phyloP scores from a whole-genome alignment of 495 filamentous ascomycete genomes.

The Clavariopsis aquatica region DNA sequence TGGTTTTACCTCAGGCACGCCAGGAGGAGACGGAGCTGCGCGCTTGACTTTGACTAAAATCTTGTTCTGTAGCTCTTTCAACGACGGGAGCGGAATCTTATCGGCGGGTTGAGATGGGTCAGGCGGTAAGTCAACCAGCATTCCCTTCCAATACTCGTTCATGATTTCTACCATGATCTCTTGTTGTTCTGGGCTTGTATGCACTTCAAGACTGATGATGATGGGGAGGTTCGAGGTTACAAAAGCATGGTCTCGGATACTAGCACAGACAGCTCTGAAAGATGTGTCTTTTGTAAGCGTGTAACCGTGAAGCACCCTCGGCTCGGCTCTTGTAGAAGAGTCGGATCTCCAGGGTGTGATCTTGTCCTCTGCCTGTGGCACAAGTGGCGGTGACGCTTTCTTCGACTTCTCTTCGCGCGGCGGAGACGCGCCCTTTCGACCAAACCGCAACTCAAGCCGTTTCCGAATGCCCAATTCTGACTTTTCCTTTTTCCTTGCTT shows the following conservation, averaged over 20 bases:
- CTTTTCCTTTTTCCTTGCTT: conserved; percentile 32
- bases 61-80: conserved; percentile 66
- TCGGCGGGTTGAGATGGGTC: conserved; percentile 47
- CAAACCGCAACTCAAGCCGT: conserved; percentile 37
- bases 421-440: conserved; percentile 17
- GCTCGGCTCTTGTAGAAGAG: conserved; percentile 57
- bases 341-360: conserved; percentile 44
- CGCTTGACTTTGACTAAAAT: conserved; percentile 93
- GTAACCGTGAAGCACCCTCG: conserved; percentile 82
- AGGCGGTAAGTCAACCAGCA: conserved; percentile 61
- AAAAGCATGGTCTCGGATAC: conserved; percentile 79
- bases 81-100: conserved; percentile 61
- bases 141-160: conserved; percentile 69
- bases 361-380: conserved; percentile 28
- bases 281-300: conserved; percentile 84
- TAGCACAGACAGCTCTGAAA: conserved; percentile 79
- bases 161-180: conserved; percentile 89
- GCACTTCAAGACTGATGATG: conserved; percentile 88
- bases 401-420: conserved; percentile 19
- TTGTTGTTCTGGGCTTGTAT: conserved; percentile 76
- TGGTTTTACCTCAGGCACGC: conserved; percentile 27
- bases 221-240: conserved; percentile 70
- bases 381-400: conserved; percentile 6
- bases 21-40: conserved; percentile 50
- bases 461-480: conserved; percentile 28